Evolutionary conservation across 306 rosid genomes (phyloP), one percentile per base, ranked within the genome.

Genomic region (Corylus avellana): DNA sequence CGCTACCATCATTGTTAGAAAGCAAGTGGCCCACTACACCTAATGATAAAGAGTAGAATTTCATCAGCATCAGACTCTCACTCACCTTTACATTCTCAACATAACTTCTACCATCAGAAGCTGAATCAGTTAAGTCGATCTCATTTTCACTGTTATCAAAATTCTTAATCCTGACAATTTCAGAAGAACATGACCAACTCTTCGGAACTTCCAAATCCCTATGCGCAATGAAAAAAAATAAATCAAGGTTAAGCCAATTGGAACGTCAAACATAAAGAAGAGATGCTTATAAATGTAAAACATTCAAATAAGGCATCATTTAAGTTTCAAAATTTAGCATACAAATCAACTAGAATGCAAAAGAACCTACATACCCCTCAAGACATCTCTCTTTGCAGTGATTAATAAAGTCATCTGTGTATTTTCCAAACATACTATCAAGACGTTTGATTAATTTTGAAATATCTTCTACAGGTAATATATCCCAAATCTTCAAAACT

Each of bases 1-100:
- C 98, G 61, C 77, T 56, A 72, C 76, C 84, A 42, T 83, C 88
- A 17, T 88, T 62, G 13, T 85, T 88, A 44, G 97, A 88, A 67
- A 90, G 84, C 78, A 93, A 80, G 77, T 93, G 97, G 46, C 77
- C 85, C 14, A 91, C 88, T 7, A 83, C 88, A 74, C 67, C 85
- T 8, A 80, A 73, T 57, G 97, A 90, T 42, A 93, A 72, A 73
- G 88, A 59, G 71, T 91, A 93, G 86, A 91, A 93, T 46, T 93
- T 93, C 98, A 93, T 87, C 80, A 93, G 80, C 73, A 93, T 56
- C 74, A 93, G 73, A 75, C 98, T 93, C 79, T 93, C 93, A 44
- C 89, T 93, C 62, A 93, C 97, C 84, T 85, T 89, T 5, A 97
- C 89, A 74, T 91, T 91, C 89, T 91, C 98, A 49, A 87, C 90